Conservation (phyloP, 2,329 filamentous ascomycete species). For the Fusarium subtropicale region DNA sequence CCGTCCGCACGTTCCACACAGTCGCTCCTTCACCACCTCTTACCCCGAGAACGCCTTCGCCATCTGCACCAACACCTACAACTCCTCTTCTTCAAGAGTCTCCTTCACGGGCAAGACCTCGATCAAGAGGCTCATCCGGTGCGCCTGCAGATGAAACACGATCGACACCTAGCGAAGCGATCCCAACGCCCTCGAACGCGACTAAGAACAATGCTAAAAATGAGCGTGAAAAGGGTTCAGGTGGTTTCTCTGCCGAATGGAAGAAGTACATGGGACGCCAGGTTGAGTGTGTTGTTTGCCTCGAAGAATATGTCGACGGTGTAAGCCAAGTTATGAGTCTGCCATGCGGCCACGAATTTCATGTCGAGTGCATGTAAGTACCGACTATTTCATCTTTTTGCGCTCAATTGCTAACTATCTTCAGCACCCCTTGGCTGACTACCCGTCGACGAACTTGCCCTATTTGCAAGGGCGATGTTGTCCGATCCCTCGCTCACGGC, state of each 20-base stretch:
- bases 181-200: conserved; percentile 53
- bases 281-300: conserved; percentile 93
- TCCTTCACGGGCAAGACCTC: conserved; percentile 66
- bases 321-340: conserved; percentile 96
- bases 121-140: conserved; percentile 73
- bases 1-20: conserved; percentile 94
- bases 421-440: conserved; percentile 94
- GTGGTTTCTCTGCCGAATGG: conserved; percentile 64
- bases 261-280: conserved; percentile 75
- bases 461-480: conserved; percentile 98
- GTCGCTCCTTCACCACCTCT: conserved; percentile 71
- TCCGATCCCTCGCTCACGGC: conserved; percentile 72
- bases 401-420: conserved; percentile 27
- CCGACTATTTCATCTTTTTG: not conserved
- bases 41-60: conserved; percentile 70
- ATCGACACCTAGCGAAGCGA: conserved; percentile 56
- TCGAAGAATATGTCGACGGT: conserved; percentile 96
- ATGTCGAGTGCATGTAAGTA: conserved; percentile 97
- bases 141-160: conserved; percentile 64
- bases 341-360: conserved; percentile 97
- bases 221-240: conserved; percentile 62
- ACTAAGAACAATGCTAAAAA: conserved; percentile 48
- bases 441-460: conserved; percentile 96
- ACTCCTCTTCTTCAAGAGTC: conserved; percentile 81
- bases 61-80: conserved; percentile 74